Conservation (phyloP, 2,329 filamentous ascomycete genomes). For the Exophiala phaeomuriformis region DNA sequence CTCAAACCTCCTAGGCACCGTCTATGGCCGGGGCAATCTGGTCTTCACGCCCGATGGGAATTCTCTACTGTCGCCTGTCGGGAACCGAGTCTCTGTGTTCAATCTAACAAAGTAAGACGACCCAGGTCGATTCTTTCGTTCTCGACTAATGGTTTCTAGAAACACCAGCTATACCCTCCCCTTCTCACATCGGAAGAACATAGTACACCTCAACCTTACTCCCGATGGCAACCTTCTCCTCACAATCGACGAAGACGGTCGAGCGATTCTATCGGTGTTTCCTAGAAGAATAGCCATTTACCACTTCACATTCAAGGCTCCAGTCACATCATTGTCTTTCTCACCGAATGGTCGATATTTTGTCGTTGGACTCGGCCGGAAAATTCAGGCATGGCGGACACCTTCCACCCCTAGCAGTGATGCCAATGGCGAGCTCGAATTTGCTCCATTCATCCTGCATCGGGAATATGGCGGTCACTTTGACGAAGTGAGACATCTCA, state of each 20-base stretch:
- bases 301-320: slow-evolving; percentile 87
- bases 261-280: slow-evolving; percentile 87
- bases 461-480: slow-evolving; percentile 82
- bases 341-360: slow-evolving; percentile 88
- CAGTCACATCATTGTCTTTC: slow-evolving; percentile 77
- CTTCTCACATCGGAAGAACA: slow-evolving; percentile 87
- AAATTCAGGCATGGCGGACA: slow-evolving; percentile 92
- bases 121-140: neutral
- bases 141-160: slow-evolving; percentile 3
- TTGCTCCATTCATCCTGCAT: slow-evolving; percentile 87
- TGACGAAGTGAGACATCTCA: slow-evolving; percentile 74
- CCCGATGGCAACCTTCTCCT: slow-evolving; percentile 87
- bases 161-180: slow-evolving; percentile 47
- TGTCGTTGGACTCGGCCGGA: slow-evolving; percentile 76
- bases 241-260: slow-evolving; percentile 87
- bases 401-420: slow-evolving; percentile 79
- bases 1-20: slow-evolving; percentile 94
- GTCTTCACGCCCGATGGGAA: slow-evolving; percentile 95
- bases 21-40: slow-evolving; percentile 96
- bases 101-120: slow-evolving; percentile 76
- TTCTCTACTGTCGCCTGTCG: slow-evolving; percentile 89
- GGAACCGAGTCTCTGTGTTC: slow-evolving; percentile 92
- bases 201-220: slow-evolving; percentile 77
- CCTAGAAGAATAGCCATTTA: slow-evolving; percentile 79
- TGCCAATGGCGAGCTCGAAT: slow-evolving; percentile 75